phyloP scores from a whole-genome alignment of 148 eudicot species.

The Bassia scoparia region DNA sequence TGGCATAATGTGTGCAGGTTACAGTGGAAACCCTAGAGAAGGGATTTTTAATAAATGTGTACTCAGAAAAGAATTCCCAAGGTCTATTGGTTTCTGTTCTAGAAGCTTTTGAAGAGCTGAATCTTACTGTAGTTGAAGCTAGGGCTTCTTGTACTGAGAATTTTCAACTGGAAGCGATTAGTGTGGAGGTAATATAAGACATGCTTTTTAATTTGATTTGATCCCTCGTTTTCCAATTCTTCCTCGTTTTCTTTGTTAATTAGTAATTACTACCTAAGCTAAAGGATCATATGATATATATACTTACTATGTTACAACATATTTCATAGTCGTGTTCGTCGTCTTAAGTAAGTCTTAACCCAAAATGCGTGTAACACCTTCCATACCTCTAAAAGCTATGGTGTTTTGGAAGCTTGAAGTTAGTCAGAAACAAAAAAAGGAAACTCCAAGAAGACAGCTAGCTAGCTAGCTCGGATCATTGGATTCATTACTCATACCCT shows the following conservation, averaged over 20 bases:
- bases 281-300: neutral
- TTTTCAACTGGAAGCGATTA: conserved; percentile 64
- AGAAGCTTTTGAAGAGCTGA: conserved; percentile 73
- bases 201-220: too few species aligned
- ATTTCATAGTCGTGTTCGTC: neutral
- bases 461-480: conserved; percentile 3
- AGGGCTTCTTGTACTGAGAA: conserved; percentile 64
- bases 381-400: conserved; percentile 4
- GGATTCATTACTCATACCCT: conserved; percentile 3
- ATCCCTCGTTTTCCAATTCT: neutral
- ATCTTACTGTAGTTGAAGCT: conserved; percentile 67
- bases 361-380: neutral
- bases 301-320: too few species aligned
- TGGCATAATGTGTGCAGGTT: conserved; percentile 37
- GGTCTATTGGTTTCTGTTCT: conserved; percentile 56
- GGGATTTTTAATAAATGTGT: conserved; percentile 62
- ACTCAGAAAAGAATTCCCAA: conserved; percentile 49
- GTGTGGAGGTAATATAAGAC: conserved; percentile 46
- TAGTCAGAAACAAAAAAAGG: conserved; percentile 9
- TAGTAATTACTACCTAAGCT: too few species aligned
- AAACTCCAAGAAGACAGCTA: conserved; percentile 16
- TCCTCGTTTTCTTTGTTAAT: too few species aligned
- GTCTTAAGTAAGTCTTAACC: neutral
- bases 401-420: conserved; percentile 12
- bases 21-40: conserved; percentile 70